These are phyloP conservation scores for Gnaphalium uliginosum DNA, from an alignment of 129 eudicot genomes.

Conservation along the genomic window DNA sequence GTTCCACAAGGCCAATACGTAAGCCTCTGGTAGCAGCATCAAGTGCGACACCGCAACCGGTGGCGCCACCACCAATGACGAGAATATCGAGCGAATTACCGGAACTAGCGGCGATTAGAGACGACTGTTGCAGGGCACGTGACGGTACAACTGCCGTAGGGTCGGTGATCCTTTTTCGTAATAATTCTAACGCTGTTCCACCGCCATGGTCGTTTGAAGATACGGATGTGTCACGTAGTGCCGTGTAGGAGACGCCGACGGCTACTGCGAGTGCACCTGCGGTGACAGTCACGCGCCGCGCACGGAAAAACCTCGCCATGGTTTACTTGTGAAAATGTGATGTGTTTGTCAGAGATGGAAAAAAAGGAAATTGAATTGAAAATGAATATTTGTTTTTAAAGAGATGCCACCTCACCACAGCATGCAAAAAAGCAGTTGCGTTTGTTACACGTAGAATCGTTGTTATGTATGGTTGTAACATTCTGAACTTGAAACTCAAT, in stretches of 20 bases:
- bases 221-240: conserved; percentile 40
- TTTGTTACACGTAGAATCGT: no score
- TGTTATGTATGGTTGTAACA: no score
- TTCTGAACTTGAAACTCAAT: no score
- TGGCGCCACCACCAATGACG: conserved; percentile 90
- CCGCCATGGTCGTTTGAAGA: conserved; percentile 48
- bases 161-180: conserved; percentile 50
- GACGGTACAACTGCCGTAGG: conserved; percentile 61
- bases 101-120: conserved; percentile 46
- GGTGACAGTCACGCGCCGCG: conserved; percentile 51
- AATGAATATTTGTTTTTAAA: no score
- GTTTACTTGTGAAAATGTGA: not conserved
- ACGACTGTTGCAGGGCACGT: conserved; percentile 46
- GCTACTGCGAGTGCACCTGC: conserved; percentile 42
- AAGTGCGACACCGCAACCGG: conserved; percentile 87
- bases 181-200: conserved; percentile 31
- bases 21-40: conserved; percentile 87
- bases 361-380: not conserved
- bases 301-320: conserved; percentile 55
- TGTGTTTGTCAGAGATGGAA: not conserved
- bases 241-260: conserved; percentile 46
- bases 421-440: no score
- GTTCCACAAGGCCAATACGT: conserved; percentile 84
- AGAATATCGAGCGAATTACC: conserved; percentile 71
- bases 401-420: no score